Percentiles rank a stretch among this genome's conserved stretches.
Evolutionary conservation across 768 basidiomycete genomes (phyloP).

Genomic region (Pulveroboletus sp.): DNA sequence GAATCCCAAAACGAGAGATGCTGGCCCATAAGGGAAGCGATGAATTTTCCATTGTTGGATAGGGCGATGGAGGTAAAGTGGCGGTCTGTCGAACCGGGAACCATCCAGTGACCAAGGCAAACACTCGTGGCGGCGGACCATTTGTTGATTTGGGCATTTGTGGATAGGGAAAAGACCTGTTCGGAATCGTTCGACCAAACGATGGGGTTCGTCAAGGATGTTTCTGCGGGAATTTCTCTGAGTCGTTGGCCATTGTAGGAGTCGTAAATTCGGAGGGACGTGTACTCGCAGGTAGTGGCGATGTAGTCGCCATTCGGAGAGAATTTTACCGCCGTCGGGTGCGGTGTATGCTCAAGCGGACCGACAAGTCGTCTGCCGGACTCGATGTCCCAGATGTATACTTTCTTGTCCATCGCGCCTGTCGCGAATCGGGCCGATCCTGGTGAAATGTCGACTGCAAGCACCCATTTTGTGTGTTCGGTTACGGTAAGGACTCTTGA

Average conservation of each 20-base stretch:
- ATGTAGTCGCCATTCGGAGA: constrained; percentile 1
- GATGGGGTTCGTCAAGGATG: neutral
- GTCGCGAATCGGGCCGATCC: constrained; percentile 1
- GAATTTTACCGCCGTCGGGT: neutral
- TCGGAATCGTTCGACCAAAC: neutral
- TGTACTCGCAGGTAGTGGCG: neutral
- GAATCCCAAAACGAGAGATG: constrained; percentile 7
- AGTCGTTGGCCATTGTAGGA: neutral
- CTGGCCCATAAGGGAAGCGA: neutral
- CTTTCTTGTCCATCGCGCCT: neutral
- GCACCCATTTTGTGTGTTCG: neutral
- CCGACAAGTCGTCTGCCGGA: neutral
- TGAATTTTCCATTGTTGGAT: neutral
- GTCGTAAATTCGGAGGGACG: neutral
- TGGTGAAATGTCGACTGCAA: neutral
- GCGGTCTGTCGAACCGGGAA: neutral
- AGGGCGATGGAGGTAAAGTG: neutral
- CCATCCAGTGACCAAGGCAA: neutral
- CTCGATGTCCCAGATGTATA: neutral
- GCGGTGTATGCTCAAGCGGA: constrained; percentile 1
- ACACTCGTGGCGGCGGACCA: neutral
- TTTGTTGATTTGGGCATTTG: neutral
- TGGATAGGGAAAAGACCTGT: neutral
- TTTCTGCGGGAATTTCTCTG: neutral
- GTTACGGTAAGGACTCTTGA: neutral